Conservation (phyloP, 352 stramenopile genomes). For the Globisporangium nagaii region DNA sequence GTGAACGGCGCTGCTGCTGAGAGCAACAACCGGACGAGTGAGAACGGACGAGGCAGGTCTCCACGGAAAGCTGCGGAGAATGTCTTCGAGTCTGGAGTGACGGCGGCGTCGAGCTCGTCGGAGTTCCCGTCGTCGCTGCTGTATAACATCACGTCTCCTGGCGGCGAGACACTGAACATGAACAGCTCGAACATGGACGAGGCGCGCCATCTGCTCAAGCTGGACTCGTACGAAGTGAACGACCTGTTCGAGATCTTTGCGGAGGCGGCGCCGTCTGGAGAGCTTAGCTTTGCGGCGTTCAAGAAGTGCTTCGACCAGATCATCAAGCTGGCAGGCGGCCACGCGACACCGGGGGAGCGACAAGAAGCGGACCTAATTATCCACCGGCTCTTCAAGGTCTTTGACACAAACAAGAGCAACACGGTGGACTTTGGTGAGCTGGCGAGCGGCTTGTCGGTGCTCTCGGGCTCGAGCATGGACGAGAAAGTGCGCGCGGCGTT, state of each 20-base stretch:
- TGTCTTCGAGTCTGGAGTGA: background rate
- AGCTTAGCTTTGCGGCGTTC: constrained; percentile 76
- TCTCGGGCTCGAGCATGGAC: constrained; percentile 83
- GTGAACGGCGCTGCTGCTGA: background rate
- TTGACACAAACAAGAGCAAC: constrained; percentile 83
- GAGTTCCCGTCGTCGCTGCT: constrained; percentile 37
- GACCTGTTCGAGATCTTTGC: constrained; percentile 87
- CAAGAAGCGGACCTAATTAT: constrained; percentile 79
- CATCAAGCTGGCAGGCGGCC: constrained; percentile 71
- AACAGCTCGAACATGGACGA: constrained; percentile 76
- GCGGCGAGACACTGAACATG: constrained; percentile 47
- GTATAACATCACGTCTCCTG: constrained; percentile 27
- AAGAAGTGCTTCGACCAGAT: constrained; percentile 88
- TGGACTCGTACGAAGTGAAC: constrained; percentile 84
- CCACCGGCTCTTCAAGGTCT: constrained; percentile 75
- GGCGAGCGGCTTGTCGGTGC: constrained; percentile 73
- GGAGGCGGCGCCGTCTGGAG: constrained; percentile 68
- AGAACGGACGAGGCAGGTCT: background rate
- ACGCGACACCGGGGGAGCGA: constrained; percentile 56
- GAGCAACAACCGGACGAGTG: background rate
- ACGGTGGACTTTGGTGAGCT: constrained; percentile 85
- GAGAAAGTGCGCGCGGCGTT: constrained; percentile 85
- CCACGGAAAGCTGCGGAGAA: background rate
- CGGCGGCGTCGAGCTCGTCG: constrained; percentile 1
- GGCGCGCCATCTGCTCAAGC: constrained; percentile 68